Conservation (phyloP, 139 green algal species). For the Coelastrella sp. region DNA sequence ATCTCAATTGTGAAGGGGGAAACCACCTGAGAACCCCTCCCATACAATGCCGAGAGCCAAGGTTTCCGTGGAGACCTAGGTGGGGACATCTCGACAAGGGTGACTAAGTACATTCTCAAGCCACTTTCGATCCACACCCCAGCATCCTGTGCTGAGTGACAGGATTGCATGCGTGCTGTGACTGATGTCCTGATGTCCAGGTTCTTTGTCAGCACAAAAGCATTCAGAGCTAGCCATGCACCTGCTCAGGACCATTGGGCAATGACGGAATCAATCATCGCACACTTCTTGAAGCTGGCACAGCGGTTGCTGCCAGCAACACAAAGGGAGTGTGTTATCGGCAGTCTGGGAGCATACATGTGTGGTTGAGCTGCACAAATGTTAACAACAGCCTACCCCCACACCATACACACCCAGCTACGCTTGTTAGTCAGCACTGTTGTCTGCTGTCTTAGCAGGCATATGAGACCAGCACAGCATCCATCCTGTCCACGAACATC, state of each 20-base stretch:
- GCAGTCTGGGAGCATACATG: conserved; percentile 8
- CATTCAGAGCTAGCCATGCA: neutral
- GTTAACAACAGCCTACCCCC: neutral
- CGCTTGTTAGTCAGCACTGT: too few species aligned
- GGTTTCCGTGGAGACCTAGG: too few species aligned
- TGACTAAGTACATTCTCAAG: too few species aligned
- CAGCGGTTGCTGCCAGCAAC: conserved; percentile 16
- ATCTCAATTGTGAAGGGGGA: too few species aligned
- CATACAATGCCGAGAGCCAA: too few species aligned
- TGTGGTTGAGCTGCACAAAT: neutral
- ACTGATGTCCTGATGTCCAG: neutral
- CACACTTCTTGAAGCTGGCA: neutral
- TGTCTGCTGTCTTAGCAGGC: too few species aligned
- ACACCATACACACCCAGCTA: too few species aligned
- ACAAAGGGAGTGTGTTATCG: conserved; percentile 3
- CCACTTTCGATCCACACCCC: too few species aligned
- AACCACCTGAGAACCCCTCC: too few species aligned
- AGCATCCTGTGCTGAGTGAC: neutral
- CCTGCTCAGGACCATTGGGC: neutral
- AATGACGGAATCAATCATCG: neutral
- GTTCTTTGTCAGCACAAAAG: neutral
- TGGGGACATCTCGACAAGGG: too few species aligned
- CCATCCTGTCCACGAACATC: too few species aligned
- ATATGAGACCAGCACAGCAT: too few species aligned
- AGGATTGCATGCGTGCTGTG: neutral